Evolutionary conservation across 2,329 filamentous ascomycete genomes (phyloP).

Genomic region (Trichoderma arundinaceum): DNA sequence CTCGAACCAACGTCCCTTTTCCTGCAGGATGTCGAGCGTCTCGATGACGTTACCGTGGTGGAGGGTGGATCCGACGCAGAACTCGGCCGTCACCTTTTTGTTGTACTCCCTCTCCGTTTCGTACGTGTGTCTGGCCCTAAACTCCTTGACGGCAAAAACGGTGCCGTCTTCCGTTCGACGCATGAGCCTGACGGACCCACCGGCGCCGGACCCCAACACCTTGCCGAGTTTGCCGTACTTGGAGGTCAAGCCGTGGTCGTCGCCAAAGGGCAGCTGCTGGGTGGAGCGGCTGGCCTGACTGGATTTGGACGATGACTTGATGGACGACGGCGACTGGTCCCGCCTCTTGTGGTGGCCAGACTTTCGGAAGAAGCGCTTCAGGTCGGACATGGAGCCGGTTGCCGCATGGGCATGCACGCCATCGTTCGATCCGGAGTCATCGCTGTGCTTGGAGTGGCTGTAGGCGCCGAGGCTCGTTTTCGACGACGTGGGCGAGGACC

Average conservation of each 20-base stretch:
- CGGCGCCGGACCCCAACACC: slow-evolving; percentile 90
- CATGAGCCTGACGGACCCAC: slow-evolving; percentile 92
- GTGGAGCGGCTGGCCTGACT: slow-evolving; percentile 46
- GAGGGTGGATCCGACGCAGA: slow-evolving; percentile 94
- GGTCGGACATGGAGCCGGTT: slow-evolving; percentile 86
- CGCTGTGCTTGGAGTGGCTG: slow-evolving; percentile 32
- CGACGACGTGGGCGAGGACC: slow-evolving; percentile 57
- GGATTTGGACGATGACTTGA: slow-evolving; percentile 54
- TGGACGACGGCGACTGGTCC: slow-evolving; percentile 64
- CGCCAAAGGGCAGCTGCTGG: slow-evolving; percentile 83
- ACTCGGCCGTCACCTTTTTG: slow-evolving; percentile 97
- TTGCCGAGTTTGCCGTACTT: slow-evolving; percentile 97
- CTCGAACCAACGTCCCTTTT: slow-evolving; percentile 94
- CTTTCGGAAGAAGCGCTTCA: slow-evolving; percentile 96
- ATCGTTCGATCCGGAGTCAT: slow-evolving; percentile 28
- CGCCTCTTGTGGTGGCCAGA: slow-evolving; percentile 76
- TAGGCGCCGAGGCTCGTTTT: slow-evolving; percentile 54
- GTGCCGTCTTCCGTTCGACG: slow-evolving; percentile 90
- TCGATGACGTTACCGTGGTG: slow-evolving; percentile 99
- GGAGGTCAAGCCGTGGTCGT: slow-evolving; percentile 86
- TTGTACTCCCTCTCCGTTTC: slow-evolving; percentile 95
- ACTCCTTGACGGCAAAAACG: slow-evolving; percentile 98
- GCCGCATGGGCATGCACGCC: slow-evolving; percentile 37
- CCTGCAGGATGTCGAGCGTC: slow-evolving; percentile 93
- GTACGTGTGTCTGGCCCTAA: slow-evolving; percentile 87